These are phyloP conservation scores for Leucosporidium yakuticum DNA, from an alignment of 768 basidiomycete species.

Conservation along the genomic window DNA sequence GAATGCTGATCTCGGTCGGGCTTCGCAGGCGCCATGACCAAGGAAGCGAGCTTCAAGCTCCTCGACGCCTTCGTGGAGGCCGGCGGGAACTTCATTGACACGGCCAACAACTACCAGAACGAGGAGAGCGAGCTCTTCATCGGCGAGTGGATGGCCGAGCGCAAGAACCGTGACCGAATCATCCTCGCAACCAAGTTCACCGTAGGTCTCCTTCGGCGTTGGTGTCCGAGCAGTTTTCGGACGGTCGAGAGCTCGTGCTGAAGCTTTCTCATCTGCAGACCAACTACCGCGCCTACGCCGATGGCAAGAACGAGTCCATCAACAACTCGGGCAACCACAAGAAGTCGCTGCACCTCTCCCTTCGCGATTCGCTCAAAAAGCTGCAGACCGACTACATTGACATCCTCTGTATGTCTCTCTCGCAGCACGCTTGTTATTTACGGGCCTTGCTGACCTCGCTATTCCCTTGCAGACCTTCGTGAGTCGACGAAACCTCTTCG, in stretches of 20 bases:
- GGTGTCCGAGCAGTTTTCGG: neutral
- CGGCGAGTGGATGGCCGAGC: conserved; percentile 51
- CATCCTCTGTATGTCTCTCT: conserved; percentile 42
- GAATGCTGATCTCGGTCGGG: too few species aligned
- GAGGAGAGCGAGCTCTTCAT: conserved; percentile 55
- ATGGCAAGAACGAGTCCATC: conserved; percentile 35
- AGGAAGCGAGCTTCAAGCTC: conserved; percentile 48
- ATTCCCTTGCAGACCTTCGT: too few species aligned
- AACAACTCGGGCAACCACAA: neutral
- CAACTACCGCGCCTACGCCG: conserved; percentile 33
- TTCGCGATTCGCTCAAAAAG: conserved; percentile 51
- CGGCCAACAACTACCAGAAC: conserved; percentile 53
- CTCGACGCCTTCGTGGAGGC: conserved; percentile 51
- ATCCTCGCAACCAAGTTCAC: conserved; percentile 49
- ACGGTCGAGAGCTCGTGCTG: neutral
- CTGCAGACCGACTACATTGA: conserved; percentile 59
- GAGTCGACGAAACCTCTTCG: too few species aligned
- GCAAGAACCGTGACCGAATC: conserved; percentile 49
- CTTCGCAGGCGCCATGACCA: conserved; percentile 48
- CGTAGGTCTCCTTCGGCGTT: conserved; percentile 40
- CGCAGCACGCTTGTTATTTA: too few species aligned
- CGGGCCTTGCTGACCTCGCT: too few species aligned
- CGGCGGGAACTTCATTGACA: conserved; percentile 50
- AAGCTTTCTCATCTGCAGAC: neutral
- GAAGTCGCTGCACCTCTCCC: too few species aligned